Evolutionary conservation across 306 rosid species (phyloP), one percentile per base, ranked within the genome.

Genomic region (Adenanthera pavonina): DNA sequence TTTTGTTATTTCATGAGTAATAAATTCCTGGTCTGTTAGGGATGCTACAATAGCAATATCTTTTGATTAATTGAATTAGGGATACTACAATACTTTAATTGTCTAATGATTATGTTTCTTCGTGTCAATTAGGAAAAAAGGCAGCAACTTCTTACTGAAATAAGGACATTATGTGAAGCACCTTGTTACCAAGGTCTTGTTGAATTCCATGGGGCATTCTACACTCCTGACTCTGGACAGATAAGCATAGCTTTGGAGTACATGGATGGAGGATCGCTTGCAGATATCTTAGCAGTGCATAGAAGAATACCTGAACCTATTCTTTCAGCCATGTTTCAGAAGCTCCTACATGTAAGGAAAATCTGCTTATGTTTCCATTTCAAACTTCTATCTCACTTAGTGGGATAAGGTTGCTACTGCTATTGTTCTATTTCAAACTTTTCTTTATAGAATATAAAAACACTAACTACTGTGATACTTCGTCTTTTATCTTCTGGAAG

Each of bases 181-280:
- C 98, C 99, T 62, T 95, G 96, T 81, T 88, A 82, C 69, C 84
- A 93, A 84, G 99, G 99, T 75, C 98, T 95, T 56, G 97, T 93
- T 53, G 99, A 95, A 78, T 95, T 95, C 85, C 97, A 95, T 69
- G 99, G 99, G 51, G 99, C 99, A 76, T 95, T 95, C 89, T 95
- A 93, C 91, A 91, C 91, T 14, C 99, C 99, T 11, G 98, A 95
- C 77, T 93, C 99, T 17, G 98, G 99, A 49, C 98, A 95, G 76
- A 95, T 95, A 84, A 93, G 99, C 88, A 95, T 93, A 83, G 99
- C 98, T 48, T 87, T 95, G 89, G 99, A 95, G 85, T 95, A 95
- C 82, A 92, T 95, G 98, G 97, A 95, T 66, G 99, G 99, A 85
- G 99, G 99, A 60, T 95, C 99, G 4, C 86, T 95, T 80, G 98